Base-by-base conservation (phyloP, 2,329 filamentous ascomycete genomes). In the Camillea tinctor region DNA sequence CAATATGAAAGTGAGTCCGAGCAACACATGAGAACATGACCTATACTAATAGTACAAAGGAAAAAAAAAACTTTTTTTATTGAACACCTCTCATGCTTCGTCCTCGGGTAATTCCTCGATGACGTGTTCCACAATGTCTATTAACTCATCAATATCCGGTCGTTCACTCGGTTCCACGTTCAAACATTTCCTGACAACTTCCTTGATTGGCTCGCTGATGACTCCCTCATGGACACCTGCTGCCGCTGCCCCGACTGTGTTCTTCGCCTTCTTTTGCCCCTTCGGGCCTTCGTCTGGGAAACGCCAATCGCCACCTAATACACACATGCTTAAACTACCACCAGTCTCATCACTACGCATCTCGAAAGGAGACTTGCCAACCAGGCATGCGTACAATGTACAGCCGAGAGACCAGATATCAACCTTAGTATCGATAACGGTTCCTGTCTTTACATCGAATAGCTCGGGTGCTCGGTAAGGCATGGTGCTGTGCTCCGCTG, bases 361-460 rank as follows among this genome's bases (percentile, higher is more conserved):
- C 80, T 99, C 95, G 70, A 99, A 99, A 1, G 95, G 95, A 15
- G 91, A 96, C 77, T 99, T 98, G 66, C 95, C 95, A 24, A 98
- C 92, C 9, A 99, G 84, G 72, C 95, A 98, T 44, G 95, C 95
- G 77, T 96, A 99, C 51, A 99, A 82, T n/a, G 95, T 98, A 80
- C 95, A 98, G 55, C 95, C 95, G 21, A 99, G 80, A 17, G 92
- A 96, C 95, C 95, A 99, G 66, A 99, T 96, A 75, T 99, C 95
- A 49, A 97, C 92, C 74, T 97, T 97, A 13, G 93, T 96, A 76
- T 98, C 95, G 71, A 99, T 90, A 55, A 92, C 86, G 54, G 89
- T 88, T 64, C 92, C 94, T 2, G 93, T 97, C 78, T 96, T 96
- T 59, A 98, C 95, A 75, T 99, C 95, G 76, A 99, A 99, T 62